Evolutionary conservation across 1,139 yeast genomes (phyloP).

Genomic region (Yamadazyma jaroonii): DNA sequence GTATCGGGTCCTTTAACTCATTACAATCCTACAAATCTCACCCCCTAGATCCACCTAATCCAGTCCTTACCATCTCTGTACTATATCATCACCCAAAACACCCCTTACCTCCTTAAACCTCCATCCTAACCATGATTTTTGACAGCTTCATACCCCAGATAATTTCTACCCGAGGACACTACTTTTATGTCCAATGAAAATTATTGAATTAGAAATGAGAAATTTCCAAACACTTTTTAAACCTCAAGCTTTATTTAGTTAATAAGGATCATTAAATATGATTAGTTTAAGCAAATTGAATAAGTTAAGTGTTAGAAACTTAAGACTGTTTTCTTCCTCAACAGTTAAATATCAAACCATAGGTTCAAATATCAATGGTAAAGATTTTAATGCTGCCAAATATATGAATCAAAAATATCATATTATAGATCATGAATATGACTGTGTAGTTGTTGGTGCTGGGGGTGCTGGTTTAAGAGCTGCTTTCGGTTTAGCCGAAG

Average conservation of each 20-base stretch:
- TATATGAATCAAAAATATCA: slow-evolving; percentile 77
- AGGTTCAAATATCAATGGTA: slow-evolving; percentile 48
- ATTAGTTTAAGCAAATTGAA: slow-evolving; percentile 12
- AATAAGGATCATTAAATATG: slow-evolving; percentile 6
- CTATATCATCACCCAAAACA: not conserved
- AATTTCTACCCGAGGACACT: not conserved
- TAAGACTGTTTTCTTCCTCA: slow-evolving; percentile 28
- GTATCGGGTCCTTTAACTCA: too few species aligned
- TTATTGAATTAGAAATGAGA: slow-evolving; percentile 8
- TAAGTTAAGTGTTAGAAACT: not conserved
- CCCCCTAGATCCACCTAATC: not conserved
- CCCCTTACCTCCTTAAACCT: not conserved
- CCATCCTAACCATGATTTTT: not conserved
- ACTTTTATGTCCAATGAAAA: slow-evolving; percentile 9
- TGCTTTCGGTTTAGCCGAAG: slow-evolving; percentile 95
- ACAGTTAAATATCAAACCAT: slow-evolving; percentile 33
- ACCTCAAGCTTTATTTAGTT: not conserved
- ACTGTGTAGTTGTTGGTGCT: slow-evolving; percentile 96
- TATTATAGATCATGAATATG: slow-evolving; percentile 95
- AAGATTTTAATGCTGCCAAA: slow-evolving; percentile 46
- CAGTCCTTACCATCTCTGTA: too few species aligned
- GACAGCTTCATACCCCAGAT: slow-evolving; percentile 2
- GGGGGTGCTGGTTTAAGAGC: slow-evolving; percentile 99
- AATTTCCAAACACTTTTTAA: slow-evolving; percentile 1
- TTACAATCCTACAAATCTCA: too few species aligned